Evolutionary conservation across 192 early-diverging fungal genomes (phyloP), one percentile per base, ranked within the genome.

Genomic region (Backusella mclennaniae): DNA sequence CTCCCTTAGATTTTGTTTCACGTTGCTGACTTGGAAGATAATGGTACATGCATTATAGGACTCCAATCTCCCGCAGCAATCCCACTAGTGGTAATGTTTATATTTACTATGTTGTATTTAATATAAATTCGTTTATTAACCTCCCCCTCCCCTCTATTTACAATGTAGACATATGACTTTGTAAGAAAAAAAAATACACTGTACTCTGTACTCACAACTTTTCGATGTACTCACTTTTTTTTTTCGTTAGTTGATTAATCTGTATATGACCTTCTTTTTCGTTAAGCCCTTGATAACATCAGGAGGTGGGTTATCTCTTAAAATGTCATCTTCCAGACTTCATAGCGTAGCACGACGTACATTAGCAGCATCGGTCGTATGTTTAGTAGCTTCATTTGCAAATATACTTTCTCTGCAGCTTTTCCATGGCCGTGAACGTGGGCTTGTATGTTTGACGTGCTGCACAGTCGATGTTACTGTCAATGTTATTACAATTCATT

Each of bases 401-500:
- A 87, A 87, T 75, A 76, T 87, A 11, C 71, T 83, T 23, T 79
- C 80, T 1, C 75, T 87, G 12, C 79, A 79, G 1, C 1, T 82
- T 12, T 80, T 84, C 52, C 49, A 81, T 56, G 86, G 86, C 9
- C 53, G 77, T 3, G 84, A 87, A 66, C 80, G 82, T 41, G 86
- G 86, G 59, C 59, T 85, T n/a, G 71, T 87, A 17, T 87, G 86
- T 67, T 69, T 87, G 33, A 81, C 84, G 9, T 84, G 80, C 21
- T 87, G 86, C 63, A 81, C 81, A 15, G 74, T 87, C 19, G 86
- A 87, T 73, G 86, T 87, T 29, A 85, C 84, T 0, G 68, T 87
- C n/a, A 87, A 85, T 42, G 78, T 82, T 17, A 73, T 75, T 8
- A 79, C 78, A 4, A 73, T 87, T n/a, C 84, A 85, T 66, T 87